Evolutionary conservation across 1,139 yeast genomes (phyloP).

Genomic region (Starmera stellimalicola): DNA sequence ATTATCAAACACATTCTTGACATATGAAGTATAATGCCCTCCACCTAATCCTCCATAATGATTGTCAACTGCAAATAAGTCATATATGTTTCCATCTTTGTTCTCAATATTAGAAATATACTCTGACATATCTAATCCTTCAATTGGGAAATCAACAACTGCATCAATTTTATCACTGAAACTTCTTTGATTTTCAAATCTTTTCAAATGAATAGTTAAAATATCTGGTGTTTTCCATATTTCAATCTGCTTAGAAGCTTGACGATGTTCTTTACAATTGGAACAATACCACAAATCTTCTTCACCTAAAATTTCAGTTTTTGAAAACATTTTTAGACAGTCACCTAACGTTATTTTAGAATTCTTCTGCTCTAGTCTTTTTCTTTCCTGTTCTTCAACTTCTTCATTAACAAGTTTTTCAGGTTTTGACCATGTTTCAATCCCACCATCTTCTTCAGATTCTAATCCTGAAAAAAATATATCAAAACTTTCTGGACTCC

Average conservation of each 20-base stretch:
- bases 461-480: conserved; percentile 38
- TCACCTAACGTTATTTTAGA: conserved; percentile 59
- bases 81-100: conserved; percentile 46
- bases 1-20: conserved; percentile 63
- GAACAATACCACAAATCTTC: conserved; percentile 96
- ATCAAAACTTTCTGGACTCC: conserved; percentile 43
- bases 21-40: conserved; percentile 93
- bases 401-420: conserved; percentile 42
- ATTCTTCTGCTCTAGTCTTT: conserved; percentile 29
- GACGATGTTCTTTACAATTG: conserved; percentile 75
- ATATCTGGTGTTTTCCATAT: conserved; percentile 91
- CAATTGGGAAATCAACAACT: conserved; percentile 80
- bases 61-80: conserved; percentile 86
- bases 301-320: conserved; percentile 78
- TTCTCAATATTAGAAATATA: conserved; percentile 37
- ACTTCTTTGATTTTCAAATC: conserved; percentile 80
- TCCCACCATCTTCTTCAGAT: conserved; percentile 30
- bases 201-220: conserved; percentile 77
- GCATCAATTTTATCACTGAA: conserved; percentile 86
- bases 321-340: conserved; percentile 67
- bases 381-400: conserved; percentile 36
- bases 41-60: conserved; percentile 97
- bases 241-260: conserved; percentile 86
- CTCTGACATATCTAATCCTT: conserved; percentile 62
- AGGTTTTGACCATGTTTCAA: conserved; percentile 45